phyloP scores from a whole-genome alignment of 306 rosid species.

The Cyclanthera cordifolia region DNA sequence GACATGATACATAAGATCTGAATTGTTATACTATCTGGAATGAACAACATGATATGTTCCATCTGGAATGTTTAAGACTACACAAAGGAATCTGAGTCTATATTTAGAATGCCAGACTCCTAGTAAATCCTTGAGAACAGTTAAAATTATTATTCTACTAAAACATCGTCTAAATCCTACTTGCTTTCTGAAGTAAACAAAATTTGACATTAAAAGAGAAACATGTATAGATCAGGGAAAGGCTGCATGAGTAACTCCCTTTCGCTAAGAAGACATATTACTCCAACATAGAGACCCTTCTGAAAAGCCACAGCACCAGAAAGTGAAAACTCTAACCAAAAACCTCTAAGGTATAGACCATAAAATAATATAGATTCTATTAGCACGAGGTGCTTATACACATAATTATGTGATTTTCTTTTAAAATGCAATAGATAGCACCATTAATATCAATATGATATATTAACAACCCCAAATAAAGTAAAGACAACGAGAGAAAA shows the following conservation, averaged over 20 bases:
- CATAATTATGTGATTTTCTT: background rate
- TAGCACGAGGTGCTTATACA: background rate
- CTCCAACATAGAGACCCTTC: background rate
- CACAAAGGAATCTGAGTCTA: too few relatives aligned
- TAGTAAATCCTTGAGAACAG: background rate
- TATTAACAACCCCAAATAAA: background rate
- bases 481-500: background rate
- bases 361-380: background rate
- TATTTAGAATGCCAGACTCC: background rate
- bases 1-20: constrained; percentile 9
- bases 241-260: background rate
- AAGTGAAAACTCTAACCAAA: background rate
- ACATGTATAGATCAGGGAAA: background rate
- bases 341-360: background rate
- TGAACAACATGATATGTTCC: constrained; percentile 17
- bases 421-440: background rate
- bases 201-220: background rate
- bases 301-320: background rate
- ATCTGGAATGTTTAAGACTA: background rate
- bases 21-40: background rate
- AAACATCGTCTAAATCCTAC: background rate
- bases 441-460: background rate
- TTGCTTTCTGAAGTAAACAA: background rate
- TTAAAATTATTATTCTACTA: background rate
- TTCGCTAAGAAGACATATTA: background rate